A percentile compares a stretch with the other conserved stretches of the same genome.
Conservation (phyloP, 1,284 basidiomycete genomes). For the Irpex sp. region DNA sequence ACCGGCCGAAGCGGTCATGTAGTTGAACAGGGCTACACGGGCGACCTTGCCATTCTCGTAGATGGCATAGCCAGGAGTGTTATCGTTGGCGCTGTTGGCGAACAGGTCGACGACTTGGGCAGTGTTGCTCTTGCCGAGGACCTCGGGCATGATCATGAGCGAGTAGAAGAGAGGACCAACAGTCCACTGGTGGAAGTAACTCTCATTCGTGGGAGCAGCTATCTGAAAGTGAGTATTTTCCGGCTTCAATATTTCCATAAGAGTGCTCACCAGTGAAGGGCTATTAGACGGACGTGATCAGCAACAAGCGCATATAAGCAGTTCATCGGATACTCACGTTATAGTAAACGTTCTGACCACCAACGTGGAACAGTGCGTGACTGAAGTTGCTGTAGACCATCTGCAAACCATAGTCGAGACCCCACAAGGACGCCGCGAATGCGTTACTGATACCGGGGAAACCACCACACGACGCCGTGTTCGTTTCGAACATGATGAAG, state of each 20-base stretch:
- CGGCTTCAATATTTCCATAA: background rate
- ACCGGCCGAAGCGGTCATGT: constrained; percentile 27
- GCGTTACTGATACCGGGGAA: constrained; percentile 70
- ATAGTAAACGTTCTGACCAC: constrained; percentile 63
- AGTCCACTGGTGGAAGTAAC: constrained; percentile 29
- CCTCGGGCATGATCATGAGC: constrained; percentile 28
- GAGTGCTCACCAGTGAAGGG: constrained; percentile 41
- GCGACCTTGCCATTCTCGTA: constrained; percentile 26
- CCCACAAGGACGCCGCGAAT: constrained; percentile 47
- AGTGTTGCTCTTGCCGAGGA: constrained; percentile 26
- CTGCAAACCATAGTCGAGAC: constrained; percentile 31
- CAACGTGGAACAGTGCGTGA: constrained; percentile 54
- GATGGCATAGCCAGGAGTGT: constrained; percentile 28
- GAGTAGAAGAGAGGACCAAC: constrained; percentile 33
- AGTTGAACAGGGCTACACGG: constrained; percentile 42
- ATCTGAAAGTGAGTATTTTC: constrained; percentile 9
- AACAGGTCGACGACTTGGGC: constrained; percentile 26
- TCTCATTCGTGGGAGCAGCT: constrained; percentile 33
- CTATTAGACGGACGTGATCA: constrained; percentile 12
- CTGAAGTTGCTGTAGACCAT: constrained; percentile 54
- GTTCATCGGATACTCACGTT: constrained; percentile 38
- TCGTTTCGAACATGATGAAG: constrained; percentile 51
- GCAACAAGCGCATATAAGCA: background rate
- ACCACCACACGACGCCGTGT: constrained; percentile 66
- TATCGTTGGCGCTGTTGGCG: constrained; percentile 19